Evolutionary conservation across 306 rosid species (phyloP).

Genomic region (Prunus persica): Prunus_persica_NCBIv2 NC_034012.1:14041501-14042000

Average conservation of each 20-base stretch:
- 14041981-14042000: too few species aligned
- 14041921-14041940: too few species aligned
- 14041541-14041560: constrained; percentile 58
- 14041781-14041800: too few species aligned
- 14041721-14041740: too few species aligned
- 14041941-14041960: too few species aligned
- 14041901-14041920: too few species aligned
- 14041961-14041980: too few species aligned
- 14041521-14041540: constrained; percentile 73
- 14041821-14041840: constrained; percentile 60
- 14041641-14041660: constrained; percentile 84
- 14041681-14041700: constrained; percentile 70
- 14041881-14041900: too few species aligned
- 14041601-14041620: constrained; percentile 74
- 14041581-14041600: constrained; percentile 89
- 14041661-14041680: constrained; percentile 83
- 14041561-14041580: constrained; percentile 95
- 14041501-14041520: constrained; percentile 75
- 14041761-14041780: too few species aligned
- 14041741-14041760: too few species aligned
- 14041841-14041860: constrained; percentile 51
- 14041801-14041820: too few species aligned
- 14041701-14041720: constrained; percentile 50
- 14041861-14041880: too few species aligned
- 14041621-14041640: constrained; percentile 84